Base-by-base conservation (phyloP, 352 stramenopile species). In the Globisporangium solare region DNA sequence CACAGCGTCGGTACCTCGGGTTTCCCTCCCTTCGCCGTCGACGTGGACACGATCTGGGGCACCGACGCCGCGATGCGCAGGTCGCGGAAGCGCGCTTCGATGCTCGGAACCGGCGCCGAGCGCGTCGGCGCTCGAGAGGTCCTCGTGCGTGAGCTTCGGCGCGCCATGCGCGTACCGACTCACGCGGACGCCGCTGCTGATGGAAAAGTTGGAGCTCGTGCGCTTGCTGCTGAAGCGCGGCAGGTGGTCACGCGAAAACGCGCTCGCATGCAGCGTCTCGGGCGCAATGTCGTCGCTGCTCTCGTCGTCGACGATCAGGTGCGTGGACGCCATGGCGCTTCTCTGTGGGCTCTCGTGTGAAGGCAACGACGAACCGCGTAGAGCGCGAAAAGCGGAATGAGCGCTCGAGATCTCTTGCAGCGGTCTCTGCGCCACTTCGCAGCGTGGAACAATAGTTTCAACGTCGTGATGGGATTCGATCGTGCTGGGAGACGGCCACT, bases 71-170 rank as follows among this genome's bases (percentile, higher is more conserved):
- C 65, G 61, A 87, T 66, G 18, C 73, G 60, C 49, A 88, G 51
- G 64, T 83, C 63, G 10, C 62, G 61, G 51, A 88, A 88, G 46
- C 70, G 69, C 14, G 85, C 72, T 41, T 83, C 73, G 46, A 88
- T 65, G 41, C 70, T 73, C 20, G 74, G 70, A 10, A 85, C 73
- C 6, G 74, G 73, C 21, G 11, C 74, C 74, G 0, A 76, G 39
- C 6, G 74, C 61, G 6, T 63, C 77, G 11, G 70, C 71, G 20
- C 60, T 85, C 2, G 66, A 65, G 12, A 82, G 22, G 13, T 71
- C 60, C 31, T 78, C 58, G 4, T 68, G 67, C 6, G 61, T 56
- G 17, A 76, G 51, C 20, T 47, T 61, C 4, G 35, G 18, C 1
- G 41, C 22, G 20, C 49, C 41, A 39, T 64, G 40, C 21, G 45